Evolutionary conservation across 148 eudicot species (phyloP), one percentile per base, ranked within the genome.

Genomic region (Cornus kousa): DNA sequence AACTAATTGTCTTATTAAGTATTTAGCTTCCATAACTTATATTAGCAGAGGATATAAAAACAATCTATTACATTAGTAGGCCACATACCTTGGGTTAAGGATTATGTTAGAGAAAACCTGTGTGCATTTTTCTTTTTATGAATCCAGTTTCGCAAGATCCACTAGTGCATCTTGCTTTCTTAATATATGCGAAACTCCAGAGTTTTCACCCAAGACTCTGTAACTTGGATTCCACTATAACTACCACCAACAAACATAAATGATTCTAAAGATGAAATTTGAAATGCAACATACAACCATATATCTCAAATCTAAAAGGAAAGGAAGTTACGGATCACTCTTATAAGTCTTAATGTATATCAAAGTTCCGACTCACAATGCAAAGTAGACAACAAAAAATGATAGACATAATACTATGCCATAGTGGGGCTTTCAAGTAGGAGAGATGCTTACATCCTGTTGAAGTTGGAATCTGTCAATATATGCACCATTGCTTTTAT

Each of bases 381-480:
- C 62, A 57, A 57, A 75, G 22, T 39, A 64, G 23, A 75, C 57
- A 60, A 74, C 32, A 60, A 74, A 57, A n/a, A 2, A 32, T 4
- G 10, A 74, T 12, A n/a, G 9, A 16, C 22, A 5, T 10, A 23
- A 65, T n/a, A 11, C 67, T 9, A 9, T 43, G 19, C 24, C 40
- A 67, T 57, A 43, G 60, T 39, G 23, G 9, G 40, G 24, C 24
- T 20, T 40, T 70, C 14, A 66, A 77, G 31, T 43, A 43, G 9
- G 1, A 70, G 11, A 13, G 80, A 68, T 68, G 55, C 80, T 77
- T 77, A 77, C 80, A 37, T 77, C 80, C 74, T 69, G 69, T 72
- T 77, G 67, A 77, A 77, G 80, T 69, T 77, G 80, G 60, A 70
- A 77, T 77, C 74, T 77, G 55, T 77, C n/a, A 10, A 57, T 69